Base-by-base conservation (phyloP, 805 yeast genomes). In the Candida boleticola region DNA sequence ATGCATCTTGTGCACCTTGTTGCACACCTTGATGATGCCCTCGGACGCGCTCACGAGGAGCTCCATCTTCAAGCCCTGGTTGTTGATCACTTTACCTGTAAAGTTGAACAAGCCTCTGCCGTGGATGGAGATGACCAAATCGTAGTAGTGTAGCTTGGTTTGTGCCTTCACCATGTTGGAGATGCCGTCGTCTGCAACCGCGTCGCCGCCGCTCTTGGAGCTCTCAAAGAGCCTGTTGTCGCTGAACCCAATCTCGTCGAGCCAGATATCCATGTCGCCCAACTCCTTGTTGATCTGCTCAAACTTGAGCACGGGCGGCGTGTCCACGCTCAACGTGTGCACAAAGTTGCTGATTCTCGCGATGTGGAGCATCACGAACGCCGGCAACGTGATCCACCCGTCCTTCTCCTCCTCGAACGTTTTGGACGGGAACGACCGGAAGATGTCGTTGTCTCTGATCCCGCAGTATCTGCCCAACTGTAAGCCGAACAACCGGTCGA, bases 401-500 rank as follows among this genome's bases (percentile, higher is more conserved):
- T 60, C 59, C 6, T 51, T 51, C 5, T 51, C 36, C 43, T 65
- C 71, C 3, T 53, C 54, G 39, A 48, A 55, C 39, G 66, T 64
- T 29, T 48, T 45, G 30, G 48, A 39, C 0, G 73, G 78, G 45
- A 51, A 65, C 2, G 42, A 50, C 3, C 68, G 51, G n/a, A 57
- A 53, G 18, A 71, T 56, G 39, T 72, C 76, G 11, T 55, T 57
- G 18, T 66, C 73, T 14, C 54, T 47, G 26, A 63, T 57, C 23
- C 61, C 64, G 54, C 60, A 62, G 36, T 64, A 60, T 35, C 79
- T 59, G 1, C 84, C 85, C 29, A 70, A 65, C 44, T 78, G 83
- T 32, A 79, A 58, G 4, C 77, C 77, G 45, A 77, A 55, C 13
- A 79, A 45, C 45, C 80, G 64, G 50, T 81, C 87, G 61, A 76